Evolutionary conservation across 2,329 filamentous ascomycete genomes (phyloP).

Genomic region (Colletotrichum chrysophilum): DNA sequence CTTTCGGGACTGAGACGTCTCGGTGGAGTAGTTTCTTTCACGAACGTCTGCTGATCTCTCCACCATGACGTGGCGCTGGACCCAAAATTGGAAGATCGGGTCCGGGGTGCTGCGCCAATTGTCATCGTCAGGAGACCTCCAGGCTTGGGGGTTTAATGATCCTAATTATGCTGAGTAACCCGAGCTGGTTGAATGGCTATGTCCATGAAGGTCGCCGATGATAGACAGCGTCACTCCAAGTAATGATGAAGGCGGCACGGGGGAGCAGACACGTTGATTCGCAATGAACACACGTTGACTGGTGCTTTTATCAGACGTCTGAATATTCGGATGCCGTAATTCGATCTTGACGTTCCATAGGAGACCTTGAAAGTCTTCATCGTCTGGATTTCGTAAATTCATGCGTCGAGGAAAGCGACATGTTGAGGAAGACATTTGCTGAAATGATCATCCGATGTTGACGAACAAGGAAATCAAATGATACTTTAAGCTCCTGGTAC

Average conservation of each 20-base stretch:
- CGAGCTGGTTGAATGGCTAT: not conserved
- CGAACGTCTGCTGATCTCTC: not conserved
- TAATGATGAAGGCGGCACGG: not conserved
- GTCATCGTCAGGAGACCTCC: not conserved
- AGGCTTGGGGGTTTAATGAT: not conserved
- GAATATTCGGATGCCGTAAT: not conserved
- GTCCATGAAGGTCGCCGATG: not conserved
- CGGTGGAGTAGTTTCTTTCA: not conserved
- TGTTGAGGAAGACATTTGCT: not conserved
- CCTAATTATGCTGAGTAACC: not conserved
- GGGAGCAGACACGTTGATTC: not conserved
- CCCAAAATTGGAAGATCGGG: not conserved
- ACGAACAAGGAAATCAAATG: not conserved
- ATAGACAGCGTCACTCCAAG: not conserved
- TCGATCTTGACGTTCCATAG: not conserved
- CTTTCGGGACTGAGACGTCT: not conserved
- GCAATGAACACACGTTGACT: no score
- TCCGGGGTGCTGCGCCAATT: not conserved
- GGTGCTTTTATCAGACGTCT: no score
- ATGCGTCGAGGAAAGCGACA: not conserved
- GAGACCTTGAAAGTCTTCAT: accelerated
- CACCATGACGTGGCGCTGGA: not conserved
- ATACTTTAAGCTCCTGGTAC: not conserved
- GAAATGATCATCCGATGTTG: not conserved
- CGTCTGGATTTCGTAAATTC: not conserved